Conservation (phyloP, 768 basidiomycete genomes). For the Russula ochroleuca region DNA sequence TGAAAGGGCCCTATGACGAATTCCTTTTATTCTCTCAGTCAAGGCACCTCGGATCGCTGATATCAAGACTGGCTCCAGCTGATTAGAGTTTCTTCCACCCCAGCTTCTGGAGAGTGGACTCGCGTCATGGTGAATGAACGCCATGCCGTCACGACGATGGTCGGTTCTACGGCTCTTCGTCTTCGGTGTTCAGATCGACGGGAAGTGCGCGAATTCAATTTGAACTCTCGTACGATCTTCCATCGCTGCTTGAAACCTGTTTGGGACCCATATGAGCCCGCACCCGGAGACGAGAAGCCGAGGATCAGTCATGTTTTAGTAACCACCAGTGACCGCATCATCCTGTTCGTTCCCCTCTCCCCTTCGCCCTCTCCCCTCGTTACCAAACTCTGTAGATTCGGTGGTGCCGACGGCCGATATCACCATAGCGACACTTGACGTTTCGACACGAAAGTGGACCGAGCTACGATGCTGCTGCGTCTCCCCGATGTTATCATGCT, state of each 20-base stretch:
- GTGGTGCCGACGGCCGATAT: slow-evolving; percentile 93
- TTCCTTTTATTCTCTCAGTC: slow-evolving; percentile 86
- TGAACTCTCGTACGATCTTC: slow-evolving; percentile 81
- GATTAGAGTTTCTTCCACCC: not conserved
- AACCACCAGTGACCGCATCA: slow-evolving; percentile 55
- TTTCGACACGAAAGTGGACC: too few species aligned
- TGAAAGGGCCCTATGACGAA: slow-evolving; percentile 79
- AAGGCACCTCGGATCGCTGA: slow-evolving; percentile 53
- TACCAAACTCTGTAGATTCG: slow-evolving; percentile 60
- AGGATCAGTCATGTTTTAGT: slow-evolving; percentile 91
- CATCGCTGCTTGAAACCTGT: slow-evolving; percentile 43
- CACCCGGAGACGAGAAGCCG: slow-evolving; percentile 52
- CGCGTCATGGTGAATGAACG: too few species aligned
- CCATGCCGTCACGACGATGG: too few species aligned
- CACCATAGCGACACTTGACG: slow-evolving; percentile 99
- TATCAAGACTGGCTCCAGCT: not conserved
- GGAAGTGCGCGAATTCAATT: slow-evolving; percentile 91
- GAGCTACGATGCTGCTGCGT: too few species aligned
- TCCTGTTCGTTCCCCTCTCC: slow-evolving; percentile 21
- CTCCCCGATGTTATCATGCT: too few species aligned
- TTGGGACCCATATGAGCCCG: slow-evolving; percentile 78
- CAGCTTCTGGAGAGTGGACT: slow-evolving; percentile 95
- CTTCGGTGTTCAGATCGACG: slow-evolving; percentile 93
- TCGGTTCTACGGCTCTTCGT: slow-evolving; percentile 87
- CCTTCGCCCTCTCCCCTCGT: slow-evolving; percentile 1